Evolutionary conservation across 225 moss, liverwort and hornwort genomes (phyloP).

Genomic region (Pseudoscleropodium purum): DNA sequence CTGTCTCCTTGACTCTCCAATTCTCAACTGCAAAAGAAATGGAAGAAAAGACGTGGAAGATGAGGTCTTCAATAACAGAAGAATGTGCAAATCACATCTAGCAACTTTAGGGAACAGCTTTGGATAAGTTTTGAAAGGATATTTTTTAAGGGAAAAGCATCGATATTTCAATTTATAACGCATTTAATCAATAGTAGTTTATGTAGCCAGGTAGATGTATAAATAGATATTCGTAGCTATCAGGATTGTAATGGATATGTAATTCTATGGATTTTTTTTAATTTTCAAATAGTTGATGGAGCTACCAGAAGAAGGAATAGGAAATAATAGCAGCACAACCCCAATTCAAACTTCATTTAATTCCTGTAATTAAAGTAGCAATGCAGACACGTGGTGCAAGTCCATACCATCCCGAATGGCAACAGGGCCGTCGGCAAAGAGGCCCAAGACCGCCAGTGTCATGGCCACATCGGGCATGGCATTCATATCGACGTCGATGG

Average conservation of each 20-base stretch:
- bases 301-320: neutral
- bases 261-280: no score
- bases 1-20: conserved; percentile 99
- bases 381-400: neutral
- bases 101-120: neutral
- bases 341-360: neutral
- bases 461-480: conserved; percentile 96
- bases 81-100: neutral
- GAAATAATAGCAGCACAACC: neutral
- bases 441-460: conserved; percentile 92
- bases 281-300: neutral
- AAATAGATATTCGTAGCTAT: neutral
- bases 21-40: conserved; percentile 60
- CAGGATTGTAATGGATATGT: neutral
- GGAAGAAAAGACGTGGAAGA: neutral
- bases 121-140: neutral
- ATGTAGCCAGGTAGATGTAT: neutral
- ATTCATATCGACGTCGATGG: conserved; percentile 94
- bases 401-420: conserved; percentile 73
- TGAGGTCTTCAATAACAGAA: neutral
- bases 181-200: no score
- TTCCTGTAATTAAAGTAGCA: neutral
- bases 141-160: neutral
- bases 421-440: conserved; percentile 48
- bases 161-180: neutral